These are phyloP conservation scores for Diatrype stigma DNA, from an alignment of 2,329 filamentous ascomycete genomes.

Conservation along the genomic window DNA sequence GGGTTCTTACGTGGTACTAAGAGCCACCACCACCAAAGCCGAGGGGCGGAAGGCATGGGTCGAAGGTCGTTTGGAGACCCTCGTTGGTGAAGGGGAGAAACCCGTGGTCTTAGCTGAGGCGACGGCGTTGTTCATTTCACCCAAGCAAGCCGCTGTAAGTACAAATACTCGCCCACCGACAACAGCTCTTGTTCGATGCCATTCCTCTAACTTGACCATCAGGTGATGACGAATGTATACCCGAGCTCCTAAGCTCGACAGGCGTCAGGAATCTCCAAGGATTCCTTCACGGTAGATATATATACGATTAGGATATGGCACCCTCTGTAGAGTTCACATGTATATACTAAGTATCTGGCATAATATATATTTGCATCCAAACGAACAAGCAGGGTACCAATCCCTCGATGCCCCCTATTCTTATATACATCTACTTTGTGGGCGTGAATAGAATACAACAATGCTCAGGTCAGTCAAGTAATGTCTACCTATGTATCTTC, in stretches of 20 bases:
- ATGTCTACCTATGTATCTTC: no score
- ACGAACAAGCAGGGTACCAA: no score
- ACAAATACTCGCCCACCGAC: slow-evolving; percentile 1
- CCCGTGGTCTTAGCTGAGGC: slow-evolving; percentile 74
- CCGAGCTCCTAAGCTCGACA: slow-evolving; percentile 20
- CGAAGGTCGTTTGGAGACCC: slow-evolving; percentile 76
- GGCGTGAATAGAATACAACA: no score
- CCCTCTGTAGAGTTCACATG: no score
- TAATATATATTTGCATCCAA: no score
- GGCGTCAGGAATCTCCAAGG: neutral
- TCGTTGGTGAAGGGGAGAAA: slow-evolving; percentile 59
- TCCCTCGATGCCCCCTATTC: no score
- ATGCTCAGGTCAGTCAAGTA: no score
- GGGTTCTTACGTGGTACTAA: slow-evolving; percentile 70
- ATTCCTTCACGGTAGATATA: neutral
- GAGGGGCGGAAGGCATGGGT: slow-evolving; percentile 96
- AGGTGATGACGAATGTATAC: slow-evolving; percentile 35
- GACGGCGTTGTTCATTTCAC: slow-evolving; percentile 82
- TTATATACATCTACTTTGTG: no score
- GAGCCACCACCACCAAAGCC: slow-evolving; percentile 75
- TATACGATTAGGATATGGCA: neutral
- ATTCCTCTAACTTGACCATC: neutral
- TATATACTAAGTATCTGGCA: no score
- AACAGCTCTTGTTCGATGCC: neutral
- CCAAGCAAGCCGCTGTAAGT: slow-evolving; percentile 73